These are phyloP conservation scores for Chaetothyriales sp. DNA, from an alignment of 2,329 filamentous ascomycete species.

Conservation along the genomic window DNA sequence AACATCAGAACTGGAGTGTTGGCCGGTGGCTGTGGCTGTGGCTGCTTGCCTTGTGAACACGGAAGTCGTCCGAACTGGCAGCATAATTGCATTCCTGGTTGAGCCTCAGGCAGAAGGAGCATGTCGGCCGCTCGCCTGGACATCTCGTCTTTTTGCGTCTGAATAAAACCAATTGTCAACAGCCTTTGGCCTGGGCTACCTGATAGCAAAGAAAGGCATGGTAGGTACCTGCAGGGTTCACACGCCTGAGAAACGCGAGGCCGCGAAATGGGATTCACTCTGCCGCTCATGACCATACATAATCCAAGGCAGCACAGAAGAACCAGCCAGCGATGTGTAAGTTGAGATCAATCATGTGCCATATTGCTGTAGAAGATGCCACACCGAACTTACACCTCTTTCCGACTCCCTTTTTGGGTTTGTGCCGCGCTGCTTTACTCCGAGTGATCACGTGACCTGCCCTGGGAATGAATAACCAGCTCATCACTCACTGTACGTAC, in stretches of 20 bases:
- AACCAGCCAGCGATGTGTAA: too few species aligned
- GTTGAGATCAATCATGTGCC: too few species aligned
- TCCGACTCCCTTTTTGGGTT: too few species aligned
- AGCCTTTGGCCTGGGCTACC: neutral
- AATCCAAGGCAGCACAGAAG: neutral
- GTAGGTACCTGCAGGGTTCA: constrained; percentile 30
- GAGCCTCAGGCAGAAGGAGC: constrained; percentile 36
- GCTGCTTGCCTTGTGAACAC: constrained; percentile 17
- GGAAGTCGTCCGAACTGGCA: constrained; percentile 8
- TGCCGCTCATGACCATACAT: constrained; percentile 8
- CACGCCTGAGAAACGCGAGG: constrained; percentile 26
- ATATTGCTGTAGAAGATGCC: too few species aligned
- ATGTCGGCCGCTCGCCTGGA: constrained; percentile 35
- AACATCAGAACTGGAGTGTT: neutral
- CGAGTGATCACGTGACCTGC: too few species aligned
- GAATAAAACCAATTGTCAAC: constrained; percentile 6
- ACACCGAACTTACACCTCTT: too few species aligned
- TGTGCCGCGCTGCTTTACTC: too few species aligned
- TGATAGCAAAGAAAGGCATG: constrained; percentile 1
- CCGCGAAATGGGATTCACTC: neutral
- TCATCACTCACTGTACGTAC: too few species aligned
- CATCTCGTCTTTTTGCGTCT: constrained; percentile 39
- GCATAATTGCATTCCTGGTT: constrained; percentile 34
- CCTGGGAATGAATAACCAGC: too few species aligned
- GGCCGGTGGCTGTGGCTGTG: neutral